Conservation (phyloP, 169 alveolate genomes). For the Cryptosporidium andersoni region DNA sequence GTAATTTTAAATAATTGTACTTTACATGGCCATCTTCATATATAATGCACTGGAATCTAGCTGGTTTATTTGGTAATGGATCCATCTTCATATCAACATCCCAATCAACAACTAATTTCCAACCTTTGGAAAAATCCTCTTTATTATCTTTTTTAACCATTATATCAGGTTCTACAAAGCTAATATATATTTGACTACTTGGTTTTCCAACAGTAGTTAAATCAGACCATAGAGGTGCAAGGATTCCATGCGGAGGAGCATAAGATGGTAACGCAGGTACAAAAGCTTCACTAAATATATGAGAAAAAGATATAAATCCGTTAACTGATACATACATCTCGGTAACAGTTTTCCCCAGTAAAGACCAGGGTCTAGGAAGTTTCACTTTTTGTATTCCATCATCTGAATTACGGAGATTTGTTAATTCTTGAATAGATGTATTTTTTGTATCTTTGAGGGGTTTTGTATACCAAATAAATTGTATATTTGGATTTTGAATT, state of each 20-base stretch:
- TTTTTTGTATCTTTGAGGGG: background rate
- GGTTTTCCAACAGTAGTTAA: conserved; percentile 41
- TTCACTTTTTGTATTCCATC: conserved; percentile 53
- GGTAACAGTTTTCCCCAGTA: conserved; percentile 29
- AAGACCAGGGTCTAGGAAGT: conserved; percentile 43
- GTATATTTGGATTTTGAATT: background rate
- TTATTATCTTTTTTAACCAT: background rate
- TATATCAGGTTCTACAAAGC: conserved; percentile 12
- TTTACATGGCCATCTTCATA: conserved; percentile 40
- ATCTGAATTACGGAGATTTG: conserved; percentile 27
- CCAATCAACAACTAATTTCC: conserved; percentile 63
- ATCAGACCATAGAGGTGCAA: conserved; percentile 70
- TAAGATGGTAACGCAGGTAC: conserved; percentile 65
- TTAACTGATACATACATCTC: conserved; percentile 59
- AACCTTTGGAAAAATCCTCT: conserved; percentile 1
- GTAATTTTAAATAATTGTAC: conserved; percentile 39
- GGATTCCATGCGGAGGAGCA: conserved; percentile 70
- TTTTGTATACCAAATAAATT: conserved; percentile 36
- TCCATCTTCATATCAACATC: conserved; percentile 39
- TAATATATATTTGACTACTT: background rate
- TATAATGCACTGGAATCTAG: conserved; percentile 53
- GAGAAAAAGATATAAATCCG: conserved; percentile 60
- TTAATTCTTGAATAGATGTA: conserved; percentile 10
- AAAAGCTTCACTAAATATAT: conserved; percentile 58
- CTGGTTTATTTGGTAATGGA: conserved; percentile 21